Base-by-base conservation (phyloP, 106 monocot genomes). In the Amphibolis antarctica region DNA sequence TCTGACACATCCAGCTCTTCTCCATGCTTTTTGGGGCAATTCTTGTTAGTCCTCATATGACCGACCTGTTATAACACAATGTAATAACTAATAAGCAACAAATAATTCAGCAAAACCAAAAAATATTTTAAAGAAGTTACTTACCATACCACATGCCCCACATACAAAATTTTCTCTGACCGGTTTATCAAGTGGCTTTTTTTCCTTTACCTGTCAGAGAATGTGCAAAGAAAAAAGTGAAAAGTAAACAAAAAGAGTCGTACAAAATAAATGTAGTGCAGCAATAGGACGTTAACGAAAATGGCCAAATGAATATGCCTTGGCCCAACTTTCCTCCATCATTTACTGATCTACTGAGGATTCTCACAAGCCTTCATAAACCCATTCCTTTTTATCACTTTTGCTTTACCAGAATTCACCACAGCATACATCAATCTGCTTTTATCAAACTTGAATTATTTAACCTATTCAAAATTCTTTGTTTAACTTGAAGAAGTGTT, bases 31-130 rank as follows among this genome's bases (percentile, higher is more conserved):
- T n/a, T 96, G 11, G 96, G 96, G 68, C 96, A 96, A 74, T 90
- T 82, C 67, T 96, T 96, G 74, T 96, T 96, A 57, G 96, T 96
- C 53, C 89, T 70, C 96, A 96, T 96, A 76, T 96, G 96, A 12
- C 96, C 96, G 56, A 73, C 58, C 96, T 96, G 78, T 58, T 66
- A 12, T 20, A 43, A 21, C 36, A 72, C 11, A 64, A 44, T 26
- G 0, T 28, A 18, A 1, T 36, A 28, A 10, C 28, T 57, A 42
- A 24, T 55, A 1, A 43, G 15, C 18, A 6, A 15, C 30, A 60
- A 36, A n/a, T 42, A 29, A 60, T 20, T 9, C 28, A 29, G 21
- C 15, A 36, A 29, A 60, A 17, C 26, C 22, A 56, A 9, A 14
- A 24, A 24, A 56, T 12, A 56, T 36, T 36, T 36, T 36, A 36